Conservation (phyloP, 345 rosid genomes). For the Erysimum cheiranthoides region DNA sequence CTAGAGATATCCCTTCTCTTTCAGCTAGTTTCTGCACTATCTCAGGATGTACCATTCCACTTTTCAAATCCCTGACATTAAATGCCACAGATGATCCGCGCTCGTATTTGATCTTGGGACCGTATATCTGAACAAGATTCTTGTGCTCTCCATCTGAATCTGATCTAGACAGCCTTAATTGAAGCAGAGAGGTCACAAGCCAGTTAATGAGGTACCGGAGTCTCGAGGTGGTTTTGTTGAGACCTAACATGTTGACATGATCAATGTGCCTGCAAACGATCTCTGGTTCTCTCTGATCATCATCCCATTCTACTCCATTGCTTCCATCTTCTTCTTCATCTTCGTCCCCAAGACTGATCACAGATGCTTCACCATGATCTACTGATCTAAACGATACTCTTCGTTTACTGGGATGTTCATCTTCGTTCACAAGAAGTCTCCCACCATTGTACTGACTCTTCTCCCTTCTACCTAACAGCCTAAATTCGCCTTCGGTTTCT, state of each 20-base stretch:
- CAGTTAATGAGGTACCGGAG: constrained; percentile 89
- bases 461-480: constrained; percentile 89
- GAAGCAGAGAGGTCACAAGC: constrained; percentile 96
- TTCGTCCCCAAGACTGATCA: constrained; percentile 69
- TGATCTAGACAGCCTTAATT: constrained; percentile 68
- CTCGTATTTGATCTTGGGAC: constrained; percentile 96
- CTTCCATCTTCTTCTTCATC: constrained; percentile 59
- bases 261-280: constrained; percentile 78
- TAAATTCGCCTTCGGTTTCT: constrained; percentile 99
- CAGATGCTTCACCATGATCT: constrained; percentile 75
- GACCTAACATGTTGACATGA: constrained; percentile 94
- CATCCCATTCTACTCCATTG: constrained; percentile 76
- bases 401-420: constrained; percentile 79
- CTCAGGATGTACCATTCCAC: constrained; percentile 88
- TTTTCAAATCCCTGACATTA: constrained; percentile 72
- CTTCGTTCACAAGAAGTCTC: constrained; percentile 78
- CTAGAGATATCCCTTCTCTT: constrained; percentile 86
- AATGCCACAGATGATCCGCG: constrained; percentile 97
- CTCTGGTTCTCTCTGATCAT: constrained; percentile 90
- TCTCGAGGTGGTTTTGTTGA: constrained; percentile 85
- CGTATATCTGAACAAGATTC: constrained; percentile 87
- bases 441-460: constrained; percentile 72
- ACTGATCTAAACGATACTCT: constrained; percentile 92
- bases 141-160: constrained; percentile 59
- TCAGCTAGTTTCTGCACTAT: constrained; percentile 91